Percentiles rank a stretch among this genome's conserved stretches.
Evolutionary conservation across 306 rosid genomes (phyloP).

Genomic region (Ammopiptanthus mongolicus): DNA sequence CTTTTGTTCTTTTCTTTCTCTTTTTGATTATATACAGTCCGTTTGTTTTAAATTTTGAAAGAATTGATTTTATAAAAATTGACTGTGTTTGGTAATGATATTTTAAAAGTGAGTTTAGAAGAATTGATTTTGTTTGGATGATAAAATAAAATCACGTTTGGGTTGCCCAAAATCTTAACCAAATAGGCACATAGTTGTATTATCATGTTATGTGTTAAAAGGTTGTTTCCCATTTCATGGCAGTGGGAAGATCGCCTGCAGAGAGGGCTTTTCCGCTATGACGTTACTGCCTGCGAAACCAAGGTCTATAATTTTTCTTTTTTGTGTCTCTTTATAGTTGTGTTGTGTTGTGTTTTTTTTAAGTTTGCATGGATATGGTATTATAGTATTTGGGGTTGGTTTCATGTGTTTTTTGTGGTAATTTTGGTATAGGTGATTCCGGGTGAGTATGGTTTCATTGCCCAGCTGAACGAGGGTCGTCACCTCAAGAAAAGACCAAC

Average conservation of each 20-base stretch:
- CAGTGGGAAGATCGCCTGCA: constrained; percentile 98
- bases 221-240: constrained; percentile 7
- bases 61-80: no score
- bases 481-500: constrained; percentile 97
- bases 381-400: not conserved
- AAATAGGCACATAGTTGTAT: no score
- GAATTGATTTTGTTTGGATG: no score
- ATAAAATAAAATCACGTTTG: no score
- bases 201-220: constrained; percentile 6
- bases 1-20: not conserved
- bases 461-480: constrained; percentile 97
- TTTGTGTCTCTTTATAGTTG: not conserved
- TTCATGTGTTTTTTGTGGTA: constrained; percentile 9
- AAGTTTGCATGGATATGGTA: not conserved
- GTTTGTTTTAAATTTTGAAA: no score
- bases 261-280: constrained; percentile 87
- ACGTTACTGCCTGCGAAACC: constrained; percentile 91
- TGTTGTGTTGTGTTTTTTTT: not conserved
- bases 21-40: no score
- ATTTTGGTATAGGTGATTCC: constrained; percentile 65
- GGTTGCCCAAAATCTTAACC: no score
- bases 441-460: constrained; percentile 78
- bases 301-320: constrained; percentile 44
- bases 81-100: no score
- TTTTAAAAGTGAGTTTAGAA: no score